A percentile compares a stretch with the other conserved stretches of the same genome.
Evolutionary conservation across 176 grass and related monocot genomes (phyloP).

Genomic region (Puccinellia tenuiflora): DNA sequence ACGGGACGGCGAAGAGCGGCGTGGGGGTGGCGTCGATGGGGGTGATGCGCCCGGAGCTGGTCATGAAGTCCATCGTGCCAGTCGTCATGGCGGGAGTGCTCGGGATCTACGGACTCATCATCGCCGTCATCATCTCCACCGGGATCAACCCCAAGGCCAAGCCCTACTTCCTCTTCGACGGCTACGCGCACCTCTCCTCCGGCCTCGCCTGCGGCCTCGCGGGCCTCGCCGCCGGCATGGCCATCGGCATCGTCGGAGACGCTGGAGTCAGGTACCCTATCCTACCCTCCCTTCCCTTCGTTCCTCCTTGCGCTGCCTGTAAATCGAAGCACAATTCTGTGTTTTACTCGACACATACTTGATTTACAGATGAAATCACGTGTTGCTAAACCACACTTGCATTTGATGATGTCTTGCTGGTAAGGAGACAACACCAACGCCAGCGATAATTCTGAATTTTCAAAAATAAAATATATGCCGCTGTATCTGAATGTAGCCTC

Average conservation of each 20-base stretch:
- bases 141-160: conserved; percentile 88
- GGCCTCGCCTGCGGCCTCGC: conserved; percentile 65
- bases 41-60: conserved; percentile 68
- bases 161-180: conserved; percentile 74
- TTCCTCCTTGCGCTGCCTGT: too few relatives aligned
- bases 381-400: too few relatives aligned
- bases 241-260: conserved; percentile 68
- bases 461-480: not conserved
- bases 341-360: not conserved
- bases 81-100: conserved; percentile 83
- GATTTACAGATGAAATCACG: not conserved
- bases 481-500: not conserved
- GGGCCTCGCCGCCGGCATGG: conserved; percentile 53
- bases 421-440: too few relatives aligned
- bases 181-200: conserved; percentile 66
- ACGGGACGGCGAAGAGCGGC: conserved; percentile 70
- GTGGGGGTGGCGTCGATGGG: conserved; percentile 72
- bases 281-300: not conserved
- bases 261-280: conserved; percentile 53
- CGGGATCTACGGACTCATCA: conserved; percentile 77
- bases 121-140: conserved; percentile 75
- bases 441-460: not conserved
- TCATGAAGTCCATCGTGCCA: conserved; percentile 82
- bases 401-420: too few relatives aligned
- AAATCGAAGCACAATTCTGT: not conserved